phyloP scores from a whole-genome alignment of 768 basidiomycete species.

The Boletales sp. region DNA sequence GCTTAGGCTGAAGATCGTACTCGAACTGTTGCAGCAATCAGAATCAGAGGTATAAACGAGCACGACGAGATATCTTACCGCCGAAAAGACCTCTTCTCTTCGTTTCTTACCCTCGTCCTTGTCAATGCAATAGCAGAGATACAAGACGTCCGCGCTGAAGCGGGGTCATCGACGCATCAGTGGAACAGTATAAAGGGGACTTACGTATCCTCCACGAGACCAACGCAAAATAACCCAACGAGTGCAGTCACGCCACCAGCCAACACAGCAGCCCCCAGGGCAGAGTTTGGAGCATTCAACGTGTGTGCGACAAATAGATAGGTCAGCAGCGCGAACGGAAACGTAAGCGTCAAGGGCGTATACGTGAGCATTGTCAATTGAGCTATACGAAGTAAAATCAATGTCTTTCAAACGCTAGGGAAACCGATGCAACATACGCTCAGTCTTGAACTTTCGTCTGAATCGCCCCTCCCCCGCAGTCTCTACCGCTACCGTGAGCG shows the following conservation, averaged over 20 bases:
- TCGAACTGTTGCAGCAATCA: conserved; percentile 33
- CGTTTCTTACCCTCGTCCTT: conserved; percentile 49
- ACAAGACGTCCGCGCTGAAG: conserved; percentile 57
- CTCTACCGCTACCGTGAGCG: conserved; percentile 55
- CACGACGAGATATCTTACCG: conserved; percentile 37
- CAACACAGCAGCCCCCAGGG: conserved; percentile 70
- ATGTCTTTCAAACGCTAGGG: not conserved
- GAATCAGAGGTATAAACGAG: not conserved
- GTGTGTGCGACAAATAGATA: conserved; percentile 91
- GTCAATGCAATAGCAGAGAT: conserved; percentile 67
- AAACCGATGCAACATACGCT: conserved; percentile 44
- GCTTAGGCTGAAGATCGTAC: conserved; percentile 31
- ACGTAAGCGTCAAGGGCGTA: conserved; percentile 72
- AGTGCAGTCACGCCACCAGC: conserved; percentile 78
- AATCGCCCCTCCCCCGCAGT: conserved; percentile 37
- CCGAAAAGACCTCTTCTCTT: conserved; percentile 50
- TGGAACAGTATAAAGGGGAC: conserved; percentile 19
- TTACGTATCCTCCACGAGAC: conserved; percentile 73
- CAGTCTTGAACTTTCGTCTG: conserved; percentile 48
- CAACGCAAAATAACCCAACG: conserved; percentile 80
- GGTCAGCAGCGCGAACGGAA: conserved; percentile 77
- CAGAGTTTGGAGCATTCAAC: conserved; percentile 62
- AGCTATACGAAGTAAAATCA: conserved; percentile 35
- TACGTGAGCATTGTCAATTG: conserved; percentile 68
- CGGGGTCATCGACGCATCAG: not conserved